Base-by-base conservation (phyloP, 2,329 filamentous ascomycete species). In the Pyricularia sp. region DNA sequence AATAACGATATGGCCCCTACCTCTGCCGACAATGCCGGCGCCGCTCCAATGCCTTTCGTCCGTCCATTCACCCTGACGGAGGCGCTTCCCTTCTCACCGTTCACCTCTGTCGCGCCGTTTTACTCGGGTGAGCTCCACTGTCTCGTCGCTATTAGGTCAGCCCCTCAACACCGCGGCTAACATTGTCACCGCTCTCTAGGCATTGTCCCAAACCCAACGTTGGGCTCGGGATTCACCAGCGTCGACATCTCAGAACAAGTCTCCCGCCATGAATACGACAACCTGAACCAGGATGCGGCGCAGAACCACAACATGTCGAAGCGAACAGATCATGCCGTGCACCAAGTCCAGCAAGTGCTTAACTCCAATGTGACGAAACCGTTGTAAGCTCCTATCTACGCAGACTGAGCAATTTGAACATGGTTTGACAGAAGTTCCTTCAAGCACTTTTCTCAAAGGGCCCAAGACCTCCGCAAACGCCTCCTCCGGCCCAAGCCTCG, bases 61-160 rank as follows among this genome's bases (percentile, higher is more conserved):
- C 72, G 83, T 68, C 83, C 88, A 1, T 88, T 89, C 75, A 86
- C 85, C 3, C 85, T 95, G 14, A 86, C 90, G 69, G 91, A 95
- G 75, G 92, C 92, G 33, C 82, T 95, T 64, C 90, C 91, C n/a
- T 94, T 89, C 79, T 92, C 92, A 67, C 92, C 92, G 28, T 90
- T 94, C 76, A 92, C 90, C 66, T 93, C 91, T 3, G 90, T 94
- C 66, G 85, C 92, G 68, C 92, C 92, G 2, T 59, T 42, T 70
- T 55, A 25, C 31, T 36, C 64, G 33, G 64, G 64, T 33, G 64
- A n/a, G 30, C 30, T 9, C 17, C 14, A 36, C 64, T 42, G 9
- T 33, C 64, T 31, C 33, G 30, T 36, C 33, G 28, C 59, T 28
- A 28, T 28, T 28, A 6, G 25, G 4, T 20, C 59, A 30, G 25